Evolutionary conservation across 73 alveolate species (phyloP), one percentile per base, ranked within the genome.

Genomic region (Paramecium octaurelia): DNA sequence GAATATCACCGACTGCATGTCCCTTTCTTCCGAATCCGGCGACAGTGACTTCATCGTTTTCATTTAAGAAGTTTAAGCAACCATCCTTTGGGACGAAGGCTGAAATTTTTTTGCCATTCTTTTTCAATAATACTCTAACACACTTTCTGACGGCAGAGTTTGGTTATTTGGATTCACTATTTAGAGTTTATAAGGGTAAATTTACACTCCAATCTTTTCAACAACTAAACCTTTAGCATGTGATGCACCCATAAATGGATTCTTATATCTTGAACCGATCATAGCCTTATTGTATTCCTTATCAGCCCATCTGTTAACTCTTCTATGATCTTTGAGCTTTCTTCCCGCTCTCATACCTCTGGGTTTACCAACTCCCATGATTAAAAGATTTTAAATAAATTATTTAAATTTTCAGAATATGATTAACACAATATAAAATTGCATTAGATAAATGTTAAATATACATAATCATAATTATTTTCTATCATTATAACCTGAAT

Each of bases 1-100:
- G 97, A 70, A 94, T 46, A 94, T 94, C 97, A 31, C 97, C 97
- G 36, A 94, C 97, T 40, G 97, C 97, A 89, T 94, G 97, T 86
- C 97, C 97, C 69, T 94, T 73, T 94, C 97, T 94, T 59, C 97
- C 97, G 92, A 94, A 93, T 57, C 97, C 97, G 42, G 97, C 96
- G 34, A 94, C 92, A 68, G 93, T 92, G 58, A 94, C 97, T 94
- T 95, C 93, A 75, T 94, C 97, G 75, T 94, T 94, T 92, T 94
- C 97, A 92, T 92, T 95, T 57, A 94, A 88, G 83, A 94, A 94
- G 85, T 94, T 95, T 58, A 94, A 86, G 92, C 95, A 92, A 92
- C 97, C 97, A 92, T 94, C 97, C 70, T 93, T 95, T n/a, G 97
- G 97, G 40, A 94, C 95, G 83, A 94, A 94, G 20, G 97, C 97